Evolutionary conservation across 257 asterid species (phyloP).

Genomic region (Cynanchum wilfordii): DNA sequence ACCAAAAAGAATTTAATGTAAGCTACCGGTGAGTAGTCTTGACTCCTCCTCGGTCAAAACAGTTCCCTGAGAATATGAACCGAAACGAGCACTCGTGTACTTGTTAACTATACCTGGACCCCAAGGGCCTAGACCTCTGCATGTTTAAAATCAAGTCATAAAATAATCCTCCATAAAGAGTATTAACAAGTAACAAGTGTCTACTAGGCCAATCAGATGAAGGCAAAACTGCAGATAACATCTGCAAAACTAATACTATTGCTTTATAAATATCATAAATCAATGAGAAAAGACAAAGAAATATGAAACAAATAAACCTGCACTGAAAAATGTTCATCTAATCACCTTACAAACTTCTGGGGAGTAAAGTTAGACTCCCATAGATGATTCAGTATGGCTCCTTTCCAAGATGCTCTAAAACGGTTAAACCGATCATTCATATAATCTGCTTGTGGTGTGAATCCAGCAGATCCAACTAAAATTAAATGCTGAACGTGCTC

Average conservation of each 20-base stretch:
- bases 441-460: conserved; percentile 68
- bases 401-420: conserved; percentile 86
- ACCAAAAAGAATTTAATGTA: background rate
- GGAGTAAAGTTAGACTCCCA: conserved; percentile 99
- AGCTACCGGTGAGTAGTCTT: conserved; percentile 60
- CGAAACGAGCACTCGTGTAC: conserved; percentile 74
- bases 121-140: conserved; percentile 84
- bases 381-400: conserved; percentile 70
- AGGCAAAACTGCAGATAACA: background rate
- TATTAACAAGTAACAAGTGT: background rate
- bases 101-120: conserved; percentile 66
- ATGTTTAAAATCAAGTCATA: conserved; percentile 14
- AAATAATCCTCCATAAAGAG: background rate
- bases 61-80: conserved; percentile 43
- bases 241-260: background rate
- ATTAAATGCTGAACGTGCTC: conserved; percentile 82
- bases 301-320: background rate
- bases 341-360: conserved; percentile 73
- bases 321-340: background rate
- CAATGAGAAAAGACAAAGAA: background rate
- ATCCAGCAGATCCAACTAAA: conserved; percentile 95
- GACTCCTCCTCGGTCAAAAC: conserved; percentile 58
- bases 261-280: background rate
- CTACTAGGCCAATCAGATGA: background rate
- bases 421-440: conserved; percentile 51